Conservation (phyloP, 2,329 filamentous ascomycete genomes). For the Neophaeococcomyces aloes region DNA sequence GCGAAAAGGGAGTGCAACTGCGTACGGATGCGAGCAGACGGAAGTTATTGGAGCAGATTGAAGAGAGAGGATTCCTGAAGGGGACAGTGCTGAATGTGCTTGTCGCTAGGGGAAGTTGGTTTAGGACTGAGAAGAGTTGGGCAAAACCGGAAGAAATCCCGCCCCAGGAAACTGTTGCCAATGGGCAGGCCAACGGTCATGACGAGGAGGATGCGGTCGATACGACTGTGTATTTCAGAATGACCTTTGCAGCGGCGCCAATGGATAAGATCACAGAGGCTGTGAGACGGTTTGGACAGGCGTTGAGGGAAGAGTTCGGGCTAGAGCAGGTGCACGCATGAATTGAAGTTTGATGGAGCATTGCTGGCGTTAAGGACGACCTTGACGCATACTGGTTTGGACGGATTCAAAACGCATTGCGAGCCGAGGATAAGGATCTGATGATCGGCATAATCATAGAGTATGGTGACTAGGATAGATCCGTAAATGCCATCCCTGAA, state of each 20-base stretch:
- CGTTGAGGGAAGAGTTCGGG: constrained; percentile 44
- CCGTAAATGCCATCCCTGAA: no score
- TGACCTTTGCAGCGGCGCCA: constrained; percentile 76
- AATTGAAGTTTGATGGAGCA: background rate
- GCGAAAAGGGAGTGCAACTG: background rate
- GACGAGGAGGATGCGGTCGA: constrained; percentile 8
- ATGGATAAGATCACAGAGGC: constrained; percentile 60
- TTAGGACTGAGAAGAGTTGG: constrained; percentile 59
- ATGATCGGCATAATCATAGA: no score
- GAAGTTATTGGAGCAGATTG: constrained; percentile 43
- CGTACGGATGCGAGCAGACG: constrained; percentile 24
- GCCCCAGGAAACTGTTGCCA: constrained; percentile 14
- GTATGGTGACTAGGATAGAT: no score
- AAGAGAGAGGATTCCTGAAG: constrained; percentile 74
- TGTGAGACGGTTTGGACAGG: constrained; percentile 63
- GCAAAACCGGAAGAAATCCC: constrained; percentile 29
- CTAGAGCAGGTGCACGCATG: constrained; percentile 6
- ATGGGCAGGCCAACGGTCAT: constrained; percentile 21
- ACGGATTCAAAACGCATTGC: no score
- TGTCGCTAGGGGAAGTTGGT: constrained; percentile 81
- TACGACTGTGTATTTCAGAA: constrained; percentile 70
- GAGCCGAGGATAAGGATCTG: no score
- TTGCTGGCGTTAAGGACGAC: background rate
- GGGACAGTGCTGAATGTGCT: constrained; percentile 69
- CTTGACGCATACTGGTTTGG: no score